These are phyloP conservation scores for Phyllosticta paracitricarpa DNA, from an alignment of 2,329 filamentous ascomycete genomes.

Conservation along the genomic window DNA sequence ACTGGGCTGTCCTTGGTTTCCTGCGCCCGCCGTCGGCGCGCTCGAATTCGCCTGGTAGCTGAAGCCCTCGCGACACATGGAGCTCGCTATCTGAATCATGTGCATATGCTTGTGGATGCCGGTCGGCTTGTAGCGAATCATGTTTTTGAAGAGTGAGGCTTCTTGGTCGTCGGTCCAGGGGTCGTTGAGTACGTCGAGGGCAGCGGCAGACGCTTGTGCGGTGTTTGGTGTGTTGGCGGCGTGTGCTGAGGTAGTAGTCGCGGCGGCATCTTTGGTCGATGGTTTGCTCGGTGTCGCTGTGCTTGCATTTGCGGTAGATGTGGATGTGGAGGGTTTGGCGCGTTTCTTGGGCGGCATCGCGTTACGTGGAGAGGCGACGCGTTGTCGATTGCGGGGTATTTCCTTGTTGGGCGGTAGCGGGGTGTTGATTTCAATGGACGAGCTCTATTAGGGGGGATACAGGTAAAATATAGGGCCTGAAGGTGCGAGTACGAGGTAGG, in stretches of 20 bases:
- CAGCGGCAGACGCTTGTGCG: not conserved
- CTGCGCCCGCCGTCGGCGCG: conserved; percentile 33
- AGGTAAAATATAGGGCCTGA: not conserved
- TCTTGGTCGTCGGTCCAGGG: conserved; percentile 95
- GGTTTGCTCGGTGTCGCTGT: conserved; percentile 28
- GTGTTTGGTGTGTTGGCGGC: conserved; percentile 18
- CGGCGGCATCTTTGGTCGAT: conserved; percentile 29
- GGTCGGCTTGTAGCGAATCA: conserved; percentile 94
- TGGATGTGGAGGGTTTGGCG: conserved; percentile 45
- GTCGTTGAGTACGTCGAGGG: conserved; percentile 46
- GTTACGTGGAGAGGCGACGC: not conserved
- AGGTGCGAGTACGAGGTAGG: not conserved
- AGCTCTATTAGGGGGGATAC: not conserved
- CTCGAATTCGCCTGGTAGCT: conserved; percentile 44
- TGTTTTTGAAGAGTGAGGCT: conserved; percentile 81
- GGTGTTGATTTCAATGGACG: not conserved
- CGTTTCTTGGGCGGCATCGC: conserved; percentile 64
- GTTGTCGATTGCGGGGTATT: not conserved
- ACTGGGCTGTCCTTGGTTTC: not conserved
- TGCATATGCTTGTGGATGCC: conserved; percentile 93
- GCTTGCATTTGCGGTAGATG: conserved; percentile 18
- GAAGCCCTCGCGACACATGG: conserved; percentile 68
- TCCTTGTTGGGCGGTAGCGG: not conserved
- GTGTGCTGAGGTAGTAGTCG: conserved; percentile 34
- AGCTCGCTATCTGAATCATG: conserved; percentile 76